Conservation (phyloP, 305 asterid species). For the Plantago lanceolata region DNA sequence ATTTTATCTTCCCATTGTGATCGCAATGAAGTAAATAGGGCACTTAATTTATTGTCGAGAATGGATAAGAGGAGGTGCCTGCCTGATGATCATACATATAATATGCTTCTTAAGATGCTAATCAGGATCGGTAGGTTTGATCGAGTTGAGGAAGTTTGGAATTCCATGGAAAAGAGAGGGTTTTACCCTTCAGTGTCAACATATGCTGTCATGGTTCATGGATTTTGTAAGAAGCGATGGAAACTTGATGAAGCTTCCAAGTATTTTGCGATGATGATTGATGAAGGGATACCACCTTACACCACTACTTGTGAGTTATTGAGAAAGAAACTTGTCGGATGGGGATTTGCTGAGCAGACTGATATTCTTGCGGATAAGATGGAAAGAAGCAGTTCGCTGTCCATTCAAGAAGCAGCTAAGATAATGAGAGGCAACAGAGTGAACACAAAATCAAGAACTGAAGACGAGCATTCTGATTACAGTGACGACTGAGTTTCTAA, state of each 20-base stretch:
- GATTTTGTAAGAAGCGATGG: constrained; percentile 67
- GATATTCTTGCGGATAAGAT: constrained; percentile 79
- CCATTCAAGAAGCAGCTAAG: constrained; percentile 51
- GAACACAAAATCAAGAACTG: constrained; percentile 22
- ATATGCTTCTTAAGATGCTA: constrained; percentile 85
- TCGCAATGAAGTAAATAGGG: constrained; percentile 64
- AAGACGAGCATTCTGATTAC: constrained; percentile 49
- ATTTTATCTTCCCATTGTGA: constrained; percentile 66
- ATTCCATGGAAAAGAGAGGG: constrained; percentile 62
- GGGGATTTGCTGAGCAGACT: constrained; percentile 53
- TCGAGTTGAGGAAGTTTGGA: constrained; percentile 65
- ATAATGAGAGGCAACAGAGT: constrained; percentile 58
- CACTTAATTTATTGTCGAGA: constrained; percentile 52
- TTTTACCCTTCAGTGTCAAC: constrained; percentile 77
- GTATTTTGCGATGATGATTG: constrained; percentile 80
- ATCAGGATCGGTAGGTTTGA: constrained; percentile 77
- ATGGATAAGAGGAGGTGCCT: constrained; percentile 50
- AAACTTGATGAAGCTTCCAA: constrained; percentile 70
- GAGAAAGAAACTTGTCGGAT: constrained; percentile 68
- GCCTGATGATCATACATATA: constrained; percentile 61
- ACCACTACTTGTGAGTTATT: constrained; percentile 51
- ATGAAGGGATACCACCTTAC: constrained; percentile 87
- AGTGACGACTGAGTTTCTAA: constrained; percentile 31
- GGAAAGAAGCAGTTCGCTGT: constrained; percentile 62
- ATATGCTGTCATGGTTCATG: constrained; percentile 82